Evolutionary conservation across 306 rosid genomes (phyloP), one percentile per base, ranked within the genome.

Genomic region (Quercus variabilis): DNA sequence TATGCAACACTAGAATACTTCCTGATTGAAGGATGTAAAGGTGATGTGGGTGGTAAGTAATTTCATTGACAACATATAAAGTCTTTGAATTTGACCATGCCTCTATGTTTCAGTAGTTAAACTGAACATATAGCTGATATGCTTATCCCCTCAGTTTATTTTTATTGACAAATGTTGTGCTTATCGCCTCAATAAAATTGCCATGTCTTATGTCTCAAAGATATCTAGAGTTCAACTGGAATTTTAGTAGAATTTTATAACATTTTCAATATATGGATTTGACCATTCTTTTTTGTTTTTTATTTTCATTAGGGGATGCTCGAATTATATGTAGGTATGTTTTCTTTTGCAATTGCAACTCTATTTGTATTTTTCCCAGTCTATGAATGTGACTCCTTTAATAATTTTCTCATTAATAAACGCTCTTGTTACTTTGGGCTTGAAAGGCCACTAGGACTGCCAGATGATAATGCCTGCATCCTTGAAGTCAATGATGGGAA

Each of bases 1-100:
- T 89, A 82, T 87, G 96, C 93, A 25, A 86, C 89, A 21, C 65
- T 91, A 54, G 96, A 91, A n/a, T 87, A 83, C 74, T 87, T 91
- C 82, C 67, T 87, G 80, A 87, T 91, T 73, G 93, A 85, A 79
- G 90, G 93, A 41, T 75, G 86, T 12, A 62, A 81, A 79, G 93
- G 91, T 57, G 93, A 89, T n/a, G 38, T 88, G 28, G 91, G 96
- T 71, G 96, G 96, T 91, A 79, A 81, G 89, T 63, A 28, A 68
- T 62, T 25, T 55, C 75, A 71, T 52, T 28, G 17, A n/a, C 30
- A 15, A 60, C 43, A 26, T 51, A 28, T 62, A 7, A 26, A 41
- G 20, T 26, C 14, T 2, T 51, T 5, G 20, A 23, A 72, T 21
- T 49, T 49, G 46, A 72, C 55, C 3, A 18, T 25, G 23, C 17